These are phyloP conservation scores for Podila horticola DNA, from an alignment of 192 early-diverging fungal genomes.

Conservation along the genomic window DNA sequence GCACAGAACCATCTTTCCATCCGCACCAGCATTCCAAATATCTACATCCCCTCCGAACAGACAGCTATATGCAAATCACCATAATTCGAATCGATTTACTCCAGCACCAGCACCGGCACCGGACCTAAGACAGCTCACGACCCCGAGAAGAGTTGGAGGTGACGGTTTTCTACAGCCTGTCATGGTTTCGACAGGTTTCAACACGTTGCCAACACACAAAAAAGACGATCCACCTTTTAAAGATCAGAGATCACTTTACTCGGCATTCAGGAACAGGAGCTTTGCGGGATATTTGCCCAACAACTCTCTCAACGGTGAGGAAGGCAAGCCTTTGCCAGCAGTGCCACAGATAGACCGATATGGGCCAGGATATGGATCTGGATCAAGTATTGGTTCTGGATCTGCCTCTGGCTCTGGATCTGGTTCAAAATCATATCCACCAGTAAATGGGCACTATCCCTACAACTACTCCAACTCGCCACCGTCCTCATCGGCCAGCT, in stretches of 20 bases:
- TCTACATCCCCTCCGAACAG: background rate
- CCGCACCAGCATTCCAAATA: background rate
- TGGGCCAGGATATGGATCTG: background rate
- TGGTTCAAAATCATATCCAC: background rate
- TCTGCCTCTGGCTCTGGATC: background rate
- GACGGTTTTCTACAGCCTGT: no score
- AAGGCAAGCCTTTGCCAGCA: background rate
- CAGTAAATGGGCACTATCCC: background rate
- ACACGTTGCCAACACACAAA: background rate
- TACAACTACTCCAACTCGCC: no score
- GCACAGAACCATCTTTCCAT: slow-evolving; percentile 1
- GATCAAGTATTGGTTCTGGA: background rate
- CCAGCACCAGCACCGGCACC: background rate
- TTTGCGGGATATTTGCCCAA: background rate
- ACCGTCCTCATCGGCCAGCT: no score
- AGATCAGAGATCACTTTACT: background rate
- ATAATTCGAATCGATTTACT: background rate
- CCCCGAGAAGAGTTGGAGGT: background rate
- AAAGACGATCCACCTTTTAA: background rate
- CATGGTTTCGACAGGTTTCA: background rate
- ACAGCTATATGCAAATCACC: background rate
- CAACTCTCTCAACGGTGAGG: background rate
- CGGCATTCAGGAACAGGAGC: background rate
- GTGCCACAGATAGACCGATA: background rate
- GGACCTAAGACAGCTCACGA: background rate